Evolutionary conservation across 1,284 basidiomycete species (phyloP), one percentile per base, ranked within the genome.

Genomic region (Moniliophthora roreri): DNA sequence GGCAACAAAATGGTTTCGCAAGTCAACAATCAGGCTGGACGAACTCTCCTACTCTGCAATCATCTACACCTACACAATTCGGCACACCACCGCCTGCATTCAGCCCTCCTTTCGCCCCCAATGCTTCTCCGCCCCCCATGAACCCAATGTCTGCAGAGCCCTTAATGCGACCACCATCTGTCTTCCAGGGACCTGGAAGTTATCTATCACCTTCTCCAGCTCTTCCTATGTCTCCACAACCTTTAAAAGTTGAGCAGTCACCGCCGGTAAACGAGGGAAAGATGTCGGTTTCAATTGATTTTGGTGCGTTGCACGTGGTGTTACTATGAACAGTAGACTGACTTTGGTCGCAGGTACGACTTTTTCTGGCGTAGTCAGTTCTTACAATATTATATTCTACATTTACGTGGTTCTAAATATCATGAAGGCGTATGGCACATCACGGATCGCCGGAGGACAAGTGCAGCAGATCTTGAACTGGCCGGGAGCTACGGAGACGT

Each of bases 381-480:
- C 2, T 21, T 23, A 26, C 35, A 4, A 28, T 34, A 16, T 40
- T 41, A n/a, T 4, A 41, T 9, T 34, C 10, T 40, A 16, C 37
- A 35, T 34, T 48, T 40, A 23, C 38, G 42, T 59, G 42, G 34
- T 54, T 38, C 53, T 40, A n/a, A 58, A n/a, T 18, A 40, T 52
- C 53, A 15, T 48, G 10, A 48, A 87, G 85, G 87, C 89, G 1
- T 91, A 88, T 63, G 89, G 84, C 6, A 91, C 89, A 20, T 85
- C 88, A n/a, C 82, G 89, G 56, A 88, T 91, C 58, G 81, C 84
- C n/a, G 80, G 78, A 1, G 89, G 89, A 10, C 75, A 75, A 57
- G 79, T 91, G 0, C 89, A 90, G 60, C 89, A 91, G 63, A 90
- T 91, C 48, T 68, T 91, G 7, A 80, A 80, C 55, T 90, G 89